Base-by-base conservation (phyloP, 2,329 filamentous ascomycete species). In the Beauveria rudraprayagi region DNA sequence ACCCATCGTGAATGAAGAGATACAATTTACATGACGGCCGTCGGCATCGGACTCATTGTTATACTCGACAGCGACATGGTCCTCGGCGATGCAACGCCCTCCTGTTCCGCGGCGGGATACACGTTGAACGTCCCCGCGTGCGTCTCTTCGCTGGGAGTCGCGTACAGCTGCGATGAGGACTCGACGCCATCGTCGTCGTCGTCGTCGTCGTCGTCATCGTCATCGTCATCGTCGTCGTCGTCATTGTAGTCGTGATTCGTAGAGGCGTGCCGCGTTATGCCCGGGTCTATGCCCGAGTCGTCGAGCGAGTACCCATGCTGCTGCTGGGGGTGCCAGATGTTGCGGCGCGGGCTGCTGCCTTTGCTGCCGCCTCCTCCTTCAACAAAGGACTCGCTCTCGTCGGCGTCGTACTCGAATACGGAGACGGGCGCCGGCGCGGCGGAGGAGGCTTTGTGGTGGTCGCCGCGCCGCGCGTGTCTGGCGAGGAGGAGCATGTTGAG, bases 61-160 rank as follows among this genome's bases (percentile, higher is more conserved):
- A 87, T 70, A 68, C 84, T 83, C 63, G 83, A 83, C 11, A 88
- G 76, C 30, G 83, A 89, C 67, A 91, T 78, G 48, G 84, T 87
- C 65, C 83, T 82, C 24, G 83, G 83, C 1, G 85, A 71, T 51
- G 70, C 72, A 22, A 71, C 67, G 10, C 73, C 71, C 55, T 75
- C 73, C 22, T 74, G 75, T 63, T 76, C 70, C 69, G 76, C 78
- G 3, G 75, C 75, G 56, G 75, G 77, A 8, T 37, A 56, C 3
- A 40, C 26, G 17, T 19, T 43, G 17, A 61, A 55, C 6, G 26
- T 8, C 11, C 26, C 26, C 26, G 65, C 74, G 34, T 72, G 71
- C 8, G 70, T 66, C 58, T 81, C 80, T 66, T 84, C 81, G 10
- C 70, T 70, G 1, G 82, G 82, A 3, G 82, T 84, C 64, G 77